Evolutionary conservation across 768 basidiomycete genomes (phyloP).

Genomic region (Agaricus blazei): DNA sequence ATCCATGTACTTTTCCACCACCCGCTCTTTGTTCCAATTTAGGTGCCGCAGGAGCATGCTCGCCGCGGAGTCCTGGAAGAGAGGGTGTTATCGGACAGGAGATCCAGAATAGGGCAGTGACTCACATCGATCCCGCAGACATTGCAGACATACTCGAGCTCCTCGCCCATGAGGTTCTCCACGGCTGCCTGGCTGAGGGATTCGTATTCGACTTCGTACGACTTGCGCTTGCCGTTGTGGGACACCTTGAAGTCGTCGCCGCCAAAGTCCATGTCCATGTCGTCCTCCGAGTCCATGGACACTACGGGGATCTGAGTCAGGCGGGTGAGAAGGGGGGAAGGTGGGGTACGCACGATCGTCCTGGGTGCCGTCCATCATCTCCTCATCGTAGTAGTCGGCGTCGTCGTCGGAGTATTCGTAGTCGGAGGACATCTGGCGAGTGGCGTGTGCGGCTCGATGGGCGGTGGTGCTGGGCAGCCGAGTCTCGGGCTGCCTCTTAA

Average conservation of each 20-base stretch:
- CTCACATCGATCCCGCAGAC: constrained; percentile 89
- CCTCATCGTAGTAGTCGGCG: constrained; percentile 62
- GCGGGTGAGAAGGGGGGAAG: background rate
- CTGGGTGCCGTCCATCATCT: constrained; percentile 63
- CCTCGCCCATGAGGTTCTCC: constrained; percentile 69
- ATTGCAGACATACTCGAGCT: constrained; percentile 82
- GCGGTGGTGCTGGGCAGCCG: constrained; percentile 5
- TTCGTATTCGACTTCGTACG: constrained; percentile 85
- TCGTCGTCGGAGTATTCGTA: constrained; percentile 71
- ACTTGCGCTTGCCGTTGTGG: constrained; percentile 52
- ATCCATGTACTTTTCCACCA: constrained; percentile 98
- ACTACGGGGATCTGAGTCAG: background rate
- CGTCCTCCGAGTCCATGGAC: constrained; percentile 40
- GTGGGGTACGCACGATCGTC: constrained; percentile 40
- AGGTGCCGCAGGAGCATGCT: constrained; percentile 76
- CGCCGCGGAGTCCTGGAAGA: constrained; percentile 56
- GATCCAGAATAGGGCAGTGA: constrained; percentile 15
- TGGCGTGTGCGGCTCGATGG: constrained; percentile 18
- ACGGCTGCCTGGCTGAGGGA: constrained; percentile 69
- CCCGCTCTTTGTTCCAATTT: constrained; percentile 93
- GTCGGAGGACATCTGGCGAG: constrained; percentile 47
- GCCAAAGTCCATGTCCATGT: constrained; percentile 66
- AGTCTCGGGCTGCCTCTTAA: background rate
- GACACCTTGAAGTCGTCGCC: constrained; percentile 56
- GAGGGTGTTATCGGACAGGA: background rate